A percentile compares a stretch with the other conserved stretches of the same genome.
These are phyloP conservation scores for Coix lacrymajobi DNA, from an alignment of 176 grass and related monocot species.

Conservation along the genomic window DNA sequence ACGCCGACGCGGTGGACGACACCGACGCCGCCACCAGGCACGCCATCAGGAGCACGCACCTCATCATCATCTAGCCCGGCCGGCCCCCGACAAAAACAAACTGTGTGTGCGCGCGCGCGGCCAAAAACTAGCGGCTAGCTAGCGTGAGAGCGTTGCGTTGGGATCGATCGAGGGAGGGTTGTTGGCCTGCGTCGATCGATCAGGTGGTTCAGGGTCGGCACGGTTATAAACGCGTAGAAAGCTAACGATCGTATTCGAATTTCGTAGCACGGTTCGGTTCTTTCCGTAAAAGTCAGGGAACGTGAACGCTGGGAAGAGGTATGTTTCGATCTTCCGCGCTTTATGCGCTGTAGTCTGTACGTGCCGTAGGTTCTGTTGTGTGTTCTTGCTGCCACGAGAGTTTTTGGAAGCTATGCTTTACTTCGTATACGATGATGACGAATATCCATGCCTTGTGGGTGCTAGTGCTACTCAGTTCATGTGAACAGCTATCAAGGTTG, in stretches of 20 bases:
- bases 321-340: constrained; percentile 21
- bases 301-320: constrained; percentile 22
- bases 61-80: constrained; percentile 1
- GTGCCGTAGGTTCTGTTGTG: constrained; percentile 1
- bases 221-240: constrained; percentile 16
- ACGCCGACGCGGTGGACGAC: constrained; percentile 41
- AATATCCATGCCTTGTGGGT: constrained; percentile 71
- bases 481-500: background rate
- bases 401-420: constrained; percentile 58
- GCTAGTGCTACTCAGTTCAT: background rate
- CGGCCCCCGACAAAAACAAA: background rate
- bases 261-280: constrained; percentile 51
- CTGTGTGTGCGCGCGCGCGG: background rate
- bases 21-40: constrained; percentile 31
- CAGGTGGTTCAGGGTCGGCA: background rate
- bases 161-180: background rate
- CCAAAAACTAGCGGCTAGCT: background rate
- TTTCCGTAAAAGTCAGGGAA: constrained; percentile 40
- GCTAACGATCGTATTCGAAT: background rate
- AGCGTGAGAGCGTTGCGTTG: background rate
- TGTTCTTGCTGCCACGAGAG: background rate
- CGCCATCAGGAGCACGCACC: constrained; percentile 31
- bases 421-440: constrained; percentile 22
- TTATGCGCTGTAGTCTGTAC: constrained; percentile 27
- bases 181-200: background rate